Evolutionary conservation across 2,329 filamentous ascomycete genomes (phyloP).

Genomic region (Macrophomina phaseolina): DNA sequence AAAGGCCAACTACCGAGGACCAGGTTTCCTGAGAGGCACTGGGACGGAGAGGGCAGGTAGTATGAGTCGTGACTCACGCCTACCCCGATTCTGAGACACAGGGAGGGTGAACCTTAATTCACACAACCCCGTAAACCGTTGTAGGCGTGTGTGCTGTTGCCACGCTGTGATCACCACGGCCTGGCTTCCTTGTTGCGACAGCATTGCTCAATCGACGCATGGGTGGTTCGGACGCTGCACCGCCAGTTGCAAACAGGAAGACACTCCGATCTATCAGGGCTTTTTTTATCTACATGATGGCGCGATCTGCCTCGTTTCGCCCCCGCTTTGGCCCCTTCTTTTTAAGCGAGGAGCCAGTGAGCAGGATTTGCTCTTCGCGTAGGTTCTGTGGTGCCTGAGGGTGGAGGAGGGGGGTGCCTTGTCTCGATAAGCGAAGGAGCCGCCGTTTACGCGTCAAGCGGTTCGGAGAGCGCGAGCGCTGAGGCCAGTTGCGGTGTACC

Average conservation of each 20-base stretch:
- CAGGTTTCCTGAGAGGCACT: background rate
- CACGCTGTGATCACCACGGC: constrained; percentile 12
- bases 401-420: constrained; percentile 20
- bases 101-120: constrained; percentile 20
- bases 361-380: constrained; percentile 16
- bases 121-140: constrained; percentile 6
- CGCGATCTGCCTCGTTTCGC: constrained; percentile 14
- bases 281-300: constrained; percentile 16
- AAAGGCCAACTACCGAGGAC: constrained; percentile 1
- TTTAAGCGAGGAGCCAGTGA: constrained; percentile 7
- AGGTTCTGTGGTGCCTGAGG: constrained; percentile 2
- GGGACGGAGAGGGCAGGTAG: background rate
- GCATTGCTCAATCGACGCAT: constrained; percentile 24
- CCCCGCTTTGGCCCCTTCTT: constrained; percentile 11
- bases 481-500: background rate
- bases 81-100: constrained; percentile 15
- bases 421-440: constrained; percentile 25
- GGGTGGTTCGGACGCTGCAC: background rate
- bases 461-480: background rate
- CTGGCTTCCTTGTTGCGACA: constrained; percentile 10
- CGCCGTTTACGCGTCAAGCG: constrained; percentile 13
- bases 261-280: background rate
- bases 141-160: constrained; percentile 1
- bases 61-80: constrained; percentile 9
- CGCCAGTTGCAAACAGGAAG: constrained; percentile 12